Percentiles rank a stretch among this genome's conserved stretches.
Evolutionary conservation across 1,284 basidiomycete genomes (phyloP).

Genomic region (Rhodotorula sp.): DNA sequence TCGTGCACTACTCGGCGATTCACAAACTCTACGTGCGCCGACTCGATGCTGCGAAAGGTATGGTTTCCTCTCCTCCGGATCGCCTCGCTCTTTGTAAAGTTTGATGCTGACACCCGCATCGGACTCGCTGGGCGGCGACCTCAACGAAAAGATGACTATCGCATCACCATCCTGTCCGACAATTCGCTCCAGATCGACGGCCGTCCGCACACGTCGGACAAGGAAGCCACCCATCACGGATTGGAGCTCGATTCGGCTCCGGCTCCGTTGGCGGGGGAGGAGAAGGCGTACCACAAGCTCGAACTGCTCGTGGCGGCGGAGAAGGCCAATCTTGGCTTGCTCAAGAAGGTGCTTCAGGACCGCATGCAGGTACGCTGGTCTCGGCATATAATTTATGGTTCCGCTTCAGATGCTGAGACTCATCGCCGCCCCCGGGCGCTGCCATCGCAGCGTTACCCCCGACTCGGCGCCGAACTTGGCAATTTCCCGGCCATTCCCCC

Average conservation of each 20-base stretch:
- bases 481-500: background rate
- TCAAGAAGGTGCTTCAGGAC: constrained; percentile 3
- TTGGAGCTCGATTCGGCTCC: too few species aligned
- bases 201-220: background rate
- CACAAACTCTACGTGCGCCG: constrained; percentile 8
- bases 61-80: background rate
- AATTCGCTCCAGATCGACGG: background rate
- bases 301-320: background rate
- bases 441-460: background rate
- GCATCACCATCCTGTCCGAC: constrained; percentile 10
- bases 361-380: constrained; percentile 7
- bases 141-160: constrained; percentile 3
- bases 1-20: background rate
- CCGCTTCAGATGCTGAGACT: too few species aligned
- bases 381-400: too few species aligned
- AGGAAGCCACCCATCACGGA: too few species aligned
- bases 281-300: constrained; percentile 3
- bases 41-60: background rate
- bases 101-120: background rate
- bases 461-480: background rate
- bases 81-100: background rate
- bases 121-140: too few species aligned
- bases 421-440: too few species aligned
- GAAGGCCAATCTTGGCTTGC: background rate
- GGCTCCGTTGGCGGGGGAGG: too few species aligned